Evolutionary conservation across 139 green algal species (phyloP).

Genomic region (Tetraselmis striata): DNA sequence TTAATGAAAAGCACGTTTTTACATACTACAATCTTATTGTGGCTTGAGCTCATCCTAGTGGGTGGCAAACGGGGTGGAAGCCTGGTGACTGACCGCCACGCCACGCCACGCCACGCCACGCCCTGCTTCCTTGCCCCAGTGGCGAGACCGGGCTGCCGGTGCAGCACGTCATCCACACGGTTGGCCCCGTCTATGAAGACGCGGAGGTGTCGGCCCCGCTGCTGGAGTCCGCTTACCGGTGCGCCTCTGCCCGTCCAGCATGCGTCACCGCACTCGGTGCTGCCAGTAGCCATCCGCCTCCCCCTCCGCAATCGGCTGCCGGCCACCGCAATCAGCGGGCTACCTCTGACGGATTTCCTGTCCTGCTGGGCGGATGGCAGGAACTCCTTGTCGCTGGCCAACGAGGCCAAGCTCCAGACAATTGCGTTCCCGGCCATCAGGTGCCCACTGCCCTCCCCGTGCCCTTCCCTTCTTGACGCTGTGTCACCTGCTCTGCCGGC

Average conservation of each 20-base stretch:
- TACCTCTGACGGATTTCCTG: background rate
- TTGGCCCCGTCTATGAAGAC: slow-evolving; percentile 72
- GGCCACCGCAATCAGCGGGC: background rate
- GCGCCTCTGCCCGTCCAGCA: slow-evolving; percentile 9
- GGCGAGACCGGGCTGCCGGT: slow-evolving; percentile 35
- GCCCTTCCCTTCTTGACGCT: background rate
- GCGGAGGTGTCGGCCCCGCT: slow-evolving; percentile 39
- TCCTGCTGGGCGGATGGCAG: slow-evolving; percentile 16
- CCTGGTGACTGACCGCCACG: too few relatives aligned
- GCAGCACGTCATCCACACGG: slow-evolving; percentile 84
- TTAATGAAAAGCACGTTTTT: too few relatives aligned
- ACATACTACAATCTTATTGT: too few relatives aligned
- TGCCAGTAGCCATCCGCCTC: too few relatives aligned
- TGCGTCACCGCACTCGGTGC: too few relatives aligned
- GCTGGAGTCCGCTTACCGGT: slow-evolving; percentile 61
- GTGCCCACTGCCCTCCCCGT: too few relatives aligned
- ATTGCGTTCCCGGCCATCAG: slow-evolving; percentile 83
- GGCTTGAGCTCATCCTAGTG: too few relatives aligned
- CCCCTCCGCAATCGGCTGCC: background rate
- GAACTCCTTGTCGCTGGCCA: slow-evolving; percentile 47
- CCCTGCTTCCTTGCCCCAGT: too few relatives aligned
- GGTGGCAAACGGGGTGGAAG: too few relatives aligned
- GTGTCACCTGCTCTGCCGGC: background rate
- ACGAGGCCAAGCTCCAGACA: slow-evolving; percentile 38
- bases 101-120: too few relatives aligned